A percentile compares a stretch with the other conserved stretches of the same genome.
Evolutionary conservation across 202 grass and related monocot species (phyloP).

Genomic region (Schoenoplectus triqueter): DNA sequence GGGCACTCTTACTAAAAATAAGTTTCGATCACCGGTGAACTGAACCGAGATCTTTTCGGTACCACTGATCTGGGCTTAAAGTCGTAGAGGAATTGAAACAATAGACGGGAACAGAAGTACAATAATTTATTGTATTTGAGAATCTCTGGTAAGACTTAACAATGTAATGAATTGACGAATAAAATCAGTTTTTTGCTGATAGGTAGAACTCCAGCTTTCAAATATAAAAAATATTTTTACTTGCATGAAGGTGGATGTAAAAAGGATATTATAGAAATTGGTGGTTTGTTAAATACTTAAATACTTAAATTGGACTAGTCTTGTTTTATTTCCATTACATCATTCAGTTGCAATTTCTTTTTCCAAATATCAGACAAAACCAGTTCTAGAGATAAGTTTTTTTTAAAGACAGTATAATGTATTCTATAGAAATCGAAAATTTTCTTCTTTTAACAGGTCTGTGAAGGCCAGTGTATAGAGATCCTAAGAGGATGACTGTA

Average conservation of each 20-base stretch:
- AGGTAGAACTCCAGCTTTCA: background rate
- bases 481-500: conserved; percentile 77
- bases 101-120: background rate
- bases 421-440: background rate
- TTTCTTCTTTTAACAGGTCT: conserved; percentile 56
- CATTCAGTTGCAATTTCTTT: background rate
- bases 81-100: background rate
- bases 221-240: background rate
- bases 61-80: background rate
- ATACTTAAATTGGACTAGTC: background rate
- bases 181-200: background rate
- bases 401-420: no score
- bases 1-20: conserved; percentile 1
- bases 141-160: background rate
- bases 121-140: background rate
- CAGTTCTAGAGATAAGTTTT: background rate
- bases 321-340: background rate
- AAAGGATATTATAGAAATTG: no score
- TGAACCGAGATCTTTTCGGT: background rate
- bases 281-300: background rate
- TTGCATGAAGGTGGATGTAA: background rate
- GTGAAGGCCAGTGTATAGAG: conserved; percentile 93
- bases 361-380: background rate
- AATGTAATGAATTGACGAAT: background rate
- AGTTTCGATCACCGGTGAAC: background rate